Base-by-base conservation (phyloP, 139 green algal genomes). In the Penium margaritaceum region DNA sequence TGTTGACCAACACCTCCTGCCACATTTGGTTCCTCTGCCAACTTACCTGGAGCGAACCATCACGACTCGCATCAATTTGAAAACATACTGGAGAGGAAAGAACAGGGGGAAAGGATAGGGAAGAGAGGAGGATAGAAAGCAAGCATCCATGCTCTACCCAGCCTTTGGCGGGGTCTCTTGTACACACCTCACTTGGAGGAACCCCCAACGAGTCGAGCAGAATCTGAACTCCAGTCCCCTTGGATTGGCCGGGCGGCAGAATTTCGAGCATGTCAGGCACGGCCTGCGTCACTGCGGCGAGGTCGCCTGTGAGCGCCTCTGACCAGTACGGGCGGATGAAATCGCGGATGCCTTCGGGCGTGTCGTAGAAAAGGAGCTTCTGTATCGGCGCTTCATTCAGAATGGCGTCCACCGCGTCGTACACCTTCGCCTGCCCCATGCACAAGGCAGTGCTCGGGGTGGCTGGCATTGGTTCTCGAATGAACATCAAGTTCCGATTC, bases 201-300 rank as follows among this genome's bases (percentile, higher is more conserved):
- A 78, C 34, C 3, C 21, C 43, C 9, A 81, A 53, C 4, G 73
- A 51, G 33, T 75, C 71, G 34, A 83, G 58, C 62, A 83, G 37
- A 9, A 58, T 32, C 32, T 36, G 24, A n/a, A 92, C 75, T 14
- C 75, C 75, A 63, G 7, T 79, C 83, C 88, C 92, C 80, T 98
- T 98, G 85, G 93, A 90, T 15, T 91, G 86, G 0, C 93, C 92
- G 3, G 60, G 34, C 0, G 93, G 93, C 38, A 97, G 86, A 7
- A 98, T 74, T 82, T 98, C 93, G 33, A 98, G 78, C 92, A 97
- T 97, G 61, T 87, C 87, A 6, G 85, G 80, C 44, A 98, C 91
- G 0, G 93, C 92, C 79, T 96, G 75, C 3, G 75, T 81, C 24
- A 81, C 57, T 32, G 69, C 62, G 2, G 75, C 75, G n/a, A 24